phyloP scores from a whole-genome alignment of 1,284 basidiomycete species.

The Acaromyces ingoldii region DNA sequence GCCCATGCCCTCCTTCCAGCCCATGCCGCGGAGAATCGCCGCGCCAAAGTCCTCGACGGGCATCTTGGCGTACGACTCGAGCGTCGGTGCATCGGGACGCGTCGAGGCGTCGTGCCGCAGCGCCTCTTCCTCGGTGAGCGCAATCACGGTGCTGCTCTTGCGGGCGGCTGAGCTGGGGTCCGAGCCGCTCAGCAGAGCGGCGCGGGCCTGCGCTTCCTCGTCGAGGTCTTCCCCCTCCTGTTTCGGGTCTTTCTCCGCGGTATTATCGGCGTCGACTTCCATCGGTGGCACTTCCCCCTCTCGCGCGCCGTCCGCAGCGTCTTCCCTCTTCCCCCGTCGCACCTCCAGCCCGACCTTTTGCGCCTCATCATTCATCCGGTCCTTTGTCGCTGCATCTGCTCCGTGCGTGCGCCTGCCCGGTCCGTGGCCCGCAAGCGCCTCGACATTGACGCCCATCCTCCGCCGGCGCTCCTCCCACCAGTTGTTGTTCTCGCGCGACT shows the following conservation, averaged over 20 bases:
- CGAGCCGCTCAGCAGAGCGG: slow-evolving; percentile 23
- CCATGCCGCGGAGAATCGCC: slow-evolving; percentile 91
- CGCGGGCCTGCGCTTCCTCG: not conserved
- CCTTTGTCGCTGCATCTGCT: not conserved
- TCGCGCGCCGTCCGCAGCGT: not conserved
- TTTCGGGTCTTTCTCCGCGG: not conserved
- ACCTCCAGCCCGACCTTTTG: slow-evolving; percentile 30
- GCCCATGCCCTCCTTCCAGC: slow-evolving; percentile 78
- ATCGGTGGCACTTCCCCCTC: not conserved
- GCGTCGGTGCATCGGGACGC: slow-evolving; percentile 56
- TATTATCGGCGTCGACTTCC: not conserved
- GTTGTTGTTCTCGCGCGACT: slow-evolving; percentile 16
- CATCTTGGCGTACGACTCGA: slow-evolving; percentile 82
- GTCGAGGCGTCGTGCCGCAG: slow-evolving; percentile 37
- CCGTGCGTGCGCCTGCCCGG: not conserved
- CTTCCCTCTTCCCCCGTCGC: slow-evolving; percentile 9
- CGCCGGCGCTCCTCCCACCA: slow-evolving; percentile 42
- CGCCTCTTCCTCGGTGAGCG: slow-evolving; percentile 30
- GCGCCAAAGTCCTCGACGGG: slow-evolving; percentile 90
- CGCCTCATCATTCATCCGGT: slow-evolving; percentile 21
- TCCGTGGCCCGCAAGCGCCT: slow-evolving; percentile 9
- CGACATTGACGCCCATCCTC: slow-evolving; percentile 26
- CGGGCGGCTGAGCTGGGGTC: not conserved
- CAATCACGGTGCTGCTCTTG: slow-evolving; percentile 18
- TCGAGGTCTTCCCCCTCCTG: not conserved